Base-by-base conservation (phyloP, 169 alveolate species). In the Plasmodium gallinaceum region DNA sequence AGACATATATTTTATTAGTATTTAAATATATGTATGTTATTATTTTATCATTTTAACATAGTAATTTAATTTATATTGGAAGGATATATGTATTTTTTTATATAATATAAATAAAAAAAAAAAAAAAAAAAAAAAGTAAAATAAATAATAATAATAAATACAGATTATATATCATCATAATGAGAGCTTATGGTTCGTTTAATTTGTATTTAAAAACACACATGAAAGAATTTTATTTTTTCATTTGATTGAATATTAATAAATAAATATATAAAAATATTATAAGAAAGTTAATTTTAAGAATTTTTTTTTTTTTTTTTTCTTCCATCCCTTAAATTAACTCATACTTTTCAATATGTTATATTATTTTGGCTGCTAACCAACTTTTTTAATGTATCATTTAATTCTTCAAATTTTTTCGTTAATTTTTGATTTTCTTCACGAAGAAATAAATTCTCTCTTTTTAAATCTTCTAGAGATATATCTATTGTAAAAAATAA, bases 381-480 rank as follows among this genome's bases (percentile, higher is more conserved):
- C 46, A 80, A 20, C 66, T 80, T 52, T 54, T 80, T 52, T 80
- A 80, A 68, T 45, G 90, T 52, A 24, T 80, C 73, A 80, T 80
- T 80, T 16, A 80, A 42, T 68, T 80, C 90, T 52, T 80, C 69
- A 52, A 80, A 69, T 48, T 66, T 66, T 58, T 54, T 80, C 51
- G 76, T 80, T 80, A 80, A 48, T 14, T 46, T 80, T 58, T 66
- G 68, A 57, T 80, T 80, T 68, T 80, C 90, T 61, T 80, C 48
- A 6, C 90, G 68, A 24, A 80, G 83, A 60, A 68, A 80, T 46
- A 18, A 37, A 80, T 80, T 80, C 45, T 80, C 90, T 32, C 61
- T n/a, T 42, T 80, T 80, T 61, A 80, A 60, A 0, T 80, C 90
- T 9, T 80, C 83, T 18, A 80, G 6, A 14, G 90, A 64, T 5